Evolutionary conservation across 768 basidiomycete genomes (phyloP), one percentile per base, ranked within the genome.

Genomic region (Macrolepiota fuliginosa): DNA sequence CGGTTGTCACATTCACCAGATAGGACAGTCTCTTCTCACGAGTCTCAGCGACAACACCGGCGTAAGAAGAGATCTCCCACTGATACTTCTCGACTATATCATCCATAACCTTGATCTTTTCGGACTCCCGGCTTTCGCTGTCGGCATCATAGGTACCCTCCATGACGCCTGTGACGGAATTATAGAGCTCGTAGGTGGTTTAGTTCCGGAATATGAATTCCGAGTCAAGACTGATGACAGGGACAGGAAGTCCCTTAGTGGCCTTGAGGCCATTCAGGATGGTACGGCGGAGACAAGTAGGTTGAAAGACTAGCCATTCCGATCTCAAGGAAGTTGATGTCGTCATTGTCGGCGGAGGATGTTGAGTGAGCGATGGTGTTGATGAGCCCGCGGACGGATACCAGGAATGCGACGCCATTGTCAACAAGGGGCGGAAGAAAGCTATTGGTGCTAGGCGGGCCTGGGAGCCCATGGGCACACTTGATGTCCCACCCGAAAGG

Each of bases 291-390:
- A 79, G 66, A 13, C 74, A 63, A 50, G 66, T 73, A 11, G 77
- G 76, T 49, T 78, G 77, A 32, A 32, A 78, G 56, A 56, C 76
- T 77, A 60, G 78, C 77, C 76, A 79, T 75, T 0, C 77, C 77
- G 1, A 66, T 67, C 65, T 78, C 76, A 58, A 79, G 78, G 56
- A 79, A 75, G 61, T 77, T 76, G 15, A 66, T 55, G 12, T 68
- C 65, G 45, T 73, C 69, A 4, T 69, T 47, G 1, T 62, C 54
- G 17, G 64, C 45, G 13, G 62, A 62, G 1, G 64, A 65, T n/a
- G 54, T 39, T 32, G 59, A 36, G 19, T 45, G 32, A 27, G 66
- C 64, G 29, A 71, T 64, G 15, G 54, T 57, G 4, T 62, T 60
- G 40, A 76, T 72, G 7, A 71, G 66, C 24, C 54, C 55, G 24